Conservation (phyloP, 2,329 filamentous ascomycete genomes). For the Nothophaeocryptopus gaeumannii region DNA sequence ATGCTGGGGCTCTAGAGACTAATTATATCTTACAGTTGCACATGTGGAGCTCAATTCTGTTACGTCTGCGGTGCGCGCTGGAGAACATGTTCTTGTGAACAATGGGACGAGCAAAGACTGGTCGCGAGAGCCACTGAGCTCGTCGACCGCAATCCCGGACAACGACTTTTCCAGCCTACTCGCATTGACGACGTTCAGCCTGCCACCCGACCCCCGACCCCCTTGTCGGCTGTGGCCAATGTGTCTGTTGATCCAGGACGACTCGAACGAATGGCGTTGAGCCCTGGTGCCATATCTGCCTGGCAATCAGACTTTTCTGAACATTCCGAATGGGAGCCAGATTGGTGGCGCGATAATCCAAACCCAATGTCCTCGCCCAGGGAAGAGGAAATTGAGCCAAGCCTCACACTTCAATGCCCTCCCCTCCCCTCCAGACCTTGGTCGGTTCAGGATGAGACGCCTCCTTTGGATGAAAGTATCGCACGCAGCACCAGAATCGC, state of each 20-base stretch:
- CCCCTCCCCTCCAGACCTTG: not conserved
- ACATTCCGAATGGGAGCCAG: slow-evolving; percentile 19
- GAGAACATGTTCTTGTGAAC: slow-evolving; percentile 28
- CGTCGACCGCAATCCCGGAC: slow-evolving; percentile 15
- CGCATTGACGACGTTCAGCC: slow-evolving; percentile 13
- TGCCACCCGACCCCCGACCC: slow-evolving; percentile 12
- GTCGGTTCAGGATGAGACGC: not conserved
- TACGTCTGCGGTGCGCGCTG: slow-evolving; percentile 29
- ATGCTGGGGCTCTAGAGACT: no score
- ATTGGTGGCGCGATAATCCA: slow-evolving; percentile 11
- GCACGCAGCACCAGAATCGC: slow-evolving; percentile 32
- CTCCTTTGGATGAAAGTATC: slow-evolving; percentile 3
- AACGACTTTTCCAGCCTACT: no score
- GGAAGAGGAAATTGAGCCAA: not conserved
- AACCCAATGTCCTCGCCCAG: no score
- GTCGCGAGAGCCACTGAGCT: slow-evolving; percentile 15
- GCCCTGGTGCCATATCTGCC: not conserved
- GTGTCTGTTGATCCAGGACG: not conserved
- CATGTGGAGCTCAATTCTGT: slow-evolving; percentile 31
- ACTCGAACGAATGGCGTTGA: no score
- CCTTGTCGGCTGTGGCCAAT: not conserved
- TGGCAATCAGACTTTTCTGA: slow-evolving; percentile 19
- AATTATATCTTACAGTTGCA: slow-evolving; percentile 22
- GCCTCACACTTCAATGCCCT: no score
- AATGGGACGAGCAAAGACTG: slow-evolving; percentile 24